Base-by-base conservation (phyloP, 75 land plant genomes). In the Picea glauca region DNA sequence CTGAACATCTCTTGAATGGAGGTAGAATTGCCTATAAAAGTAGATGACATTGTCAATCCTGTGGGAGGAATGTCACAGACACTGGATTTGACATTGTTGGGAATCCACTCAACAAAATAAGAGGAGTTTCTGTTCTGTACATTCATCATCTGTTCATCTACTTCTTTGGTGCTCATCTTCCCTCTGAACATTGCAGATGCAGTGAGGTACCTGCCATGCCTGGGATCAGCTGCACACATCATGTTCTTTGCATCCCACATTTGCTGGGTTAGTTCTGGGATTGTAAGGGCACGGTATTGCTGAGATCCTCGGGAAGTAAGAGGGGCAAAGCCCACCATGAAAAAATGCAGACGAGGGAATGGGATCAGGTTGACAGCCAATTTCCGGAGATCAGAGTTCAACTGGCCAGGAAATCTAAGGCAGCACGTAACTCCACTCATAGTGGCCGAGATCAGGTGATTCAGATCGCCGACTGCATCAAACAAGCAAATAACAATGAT, bases 101-200 rank as follows among this genome's bases (percentile, higher is more conserved):
- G 84, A 40, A 79, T 78, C 89, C 91, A 87, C 81, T 87, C 83
- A 23, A 84, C 85, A 54, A 84, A 84, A 88, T 88, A 90, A 60
- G 90, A 90, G 1, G 92, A 88, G 79, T 90, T 90, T 82, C 84
- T 90, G 85, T 90, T 90, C 86, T 90, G 92, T 33, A 90, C 90
- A 68, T 90, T 90, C 13, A 90, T 59, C 91, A 89, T 89, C 78
- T 88, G 90, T 75, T 88, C 90, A 60, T 88, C 90, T 15, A 85
- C 86, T 23, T 85, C 87, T 38, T 80, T 83, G 62, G 84, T 83
- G 81, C 84, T 83, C 86, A 89, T 86, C 72, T 80, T 81, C 1
- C 90, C 90, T 57, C 90, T 79, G 87, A 88, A 88, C 90, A 88
- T 88, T 4, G 90, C 87, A 38, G 90, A 88, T 4, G 90, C 87